These are phyloP conservation scores for Esteya vermicola DNA, from an alignment of 2,329 filamentous ascomycete genomes.

Conservation along the genomic window DNA sequence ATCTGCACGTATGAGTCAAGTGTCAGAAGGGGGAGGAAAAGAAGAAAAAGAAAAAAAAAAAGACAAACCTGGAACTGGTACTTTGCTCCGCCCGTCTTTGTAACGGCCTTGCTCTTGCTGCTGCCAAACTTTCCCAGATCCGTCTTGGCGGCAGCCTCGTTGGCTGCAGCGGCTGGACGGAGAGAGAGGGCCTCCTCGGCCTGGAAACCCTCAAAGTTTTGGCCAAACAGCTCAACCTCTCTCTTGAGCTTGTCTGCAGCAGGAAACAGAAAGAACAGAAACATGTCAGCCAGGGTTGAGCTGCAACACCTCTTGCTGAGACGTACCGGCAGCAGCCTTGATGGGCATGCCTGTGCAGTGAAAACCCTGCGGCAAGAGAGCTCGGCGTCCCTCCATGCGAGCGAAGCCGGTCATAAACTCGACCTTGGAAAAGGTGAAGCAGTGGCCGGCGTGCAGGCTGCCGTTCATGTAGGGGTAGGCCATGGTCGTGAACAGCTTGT, in stretches of 20 bases:
- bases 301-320: neutral
- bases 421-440: slow-evolving; percentile 82
- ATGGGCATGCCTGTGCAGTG: slow-evolving; percentile 98
- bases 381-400: slow-evolving; percentile 78
- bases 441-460: slow-evolving; percentile 50
- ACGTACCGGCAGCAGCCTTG: slow-evolving; percentile 64
- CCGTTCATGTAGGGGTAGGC: slow-evolving; percentile 26
- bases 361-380: slow-evolving; percentile 83
- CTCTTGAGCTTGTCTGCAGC: slow-evolving; percentile 69
- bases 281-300: neutral
- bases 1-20: slow-evolving; percentile 39
- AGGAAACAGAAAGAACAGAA: too few relatives aligned
- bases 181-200: slow-evolving; percentile 32
- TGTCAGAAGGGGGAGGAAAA: too few relatives aligned
- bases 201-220: slow-evolving; percentile 57
- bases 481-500: slow-evolving; percentile 73
- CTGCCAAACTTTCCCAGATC: slow-evolving; percentile 84
- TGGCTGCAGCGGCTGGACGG: slow-evolving; percentile 49
- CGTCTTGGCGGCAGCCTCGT: slow-evolving; percentile 35
- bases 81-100: slow-evolving; percentile 85
- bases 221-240: slow-evolving; percentile 79
- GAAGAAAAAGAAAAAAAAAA: too few relatives aligned
- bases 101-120: slow-evolving; percentile 83
- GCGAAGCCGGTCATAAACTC: slow-evolving; percentile 83
- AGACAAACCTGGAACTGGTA: slow-evolving; percentile 56